Conservation (phyloP, 352 stramenopile genomes). For the Blastocystis sp. region DNA sequence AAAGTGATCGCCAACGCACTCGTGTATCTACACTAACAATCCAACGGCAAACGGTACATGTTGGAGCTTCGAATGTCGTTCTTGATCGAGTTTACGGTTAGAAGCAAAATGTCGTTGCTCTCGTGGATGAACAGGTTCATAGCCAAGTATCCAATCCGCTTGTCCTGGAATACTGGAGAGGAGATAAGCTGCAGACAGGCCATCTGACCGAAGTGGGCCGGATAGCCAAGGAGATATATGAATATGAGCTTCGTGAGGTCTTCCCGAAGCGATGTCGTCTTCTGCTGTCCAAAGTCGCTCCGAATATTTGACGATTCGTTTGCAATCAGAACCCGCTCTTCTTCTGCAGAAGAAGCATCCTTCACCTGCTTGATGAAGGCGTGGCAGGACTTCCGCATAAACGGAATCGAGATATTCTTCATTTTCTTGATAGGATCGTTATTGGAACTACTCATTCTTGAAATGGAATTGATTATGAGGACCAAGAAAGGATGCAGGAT, state of each 20-base stretch:
- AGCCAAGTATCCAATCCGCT: slow-evolving; percentile 78
- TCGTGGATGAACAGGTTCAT: slow-evolving; percentile 94
- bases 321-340: slow-evolving; percentile 92
- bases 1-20: slow-evolving; percentile 85
- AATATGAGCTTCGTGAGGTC: slow-evolving; percentile 99
- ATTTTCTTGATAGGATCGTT: not conserved
- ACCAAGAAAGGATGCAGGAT: too few relatives aligned
- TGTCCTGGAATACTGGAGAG: slow-evolving; percentile 89
- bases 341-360: slow-evolving; percentile 69
- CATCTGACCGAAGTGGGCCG: slow-evolving; percentile 97
- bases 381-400: not conserved
- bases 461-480: too few relatives aligned
- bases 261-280: slow-evolving; percentile 85
- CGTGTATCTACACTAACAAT: slow-evolving; percentile 16
- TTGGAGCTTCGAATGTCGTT: slow-evolving; percentile 78
- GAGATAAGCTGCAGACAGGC: slow-evolving; percentile 98
- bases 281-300: slow-evolving; percentile 91
- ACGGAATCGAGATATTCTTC: not conserved
- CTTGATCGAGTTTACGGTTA: slow-evolving; percentile 98
- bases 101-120: slow-evolving; percentile 93
- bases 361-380: slow-evolving; percentile 44
- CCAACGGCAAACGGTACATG: slow-evolving; percentile 69
- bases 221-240: slow-evolving; percentile 99
- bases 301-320: slow-evolving; percentile 96
- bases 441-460: not conserved